Evolutionary conservation across 148 eudicot species (phyloP).

Genomic region (Chenopodium suecicum): DNA sequence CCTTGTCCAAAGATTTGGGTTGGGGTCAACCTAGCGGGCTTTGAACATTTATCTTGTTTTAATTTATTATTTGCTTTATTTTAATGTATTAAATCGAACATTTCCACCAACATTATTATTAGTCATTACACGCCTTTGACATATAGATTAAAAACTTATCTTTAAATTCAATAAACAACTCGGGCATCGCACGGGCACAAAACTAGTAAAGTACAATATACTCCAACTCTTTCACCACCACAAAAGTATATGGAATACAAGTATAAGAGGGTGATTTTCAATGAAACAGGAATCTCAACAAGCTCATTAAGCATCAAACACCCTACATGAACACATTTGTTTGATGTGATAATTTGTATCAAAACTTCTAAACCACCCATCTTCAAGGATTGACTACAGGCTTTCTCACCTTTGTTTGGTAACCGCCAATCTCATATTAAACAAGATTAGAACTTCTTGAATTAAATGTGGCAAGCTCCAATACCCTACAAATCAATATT

Average conservation of each 20-base stretch:
- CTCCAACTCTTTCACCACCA: too few relatives aligned
- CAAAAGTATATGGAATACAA: background rate
- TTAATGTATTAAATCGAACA: too few relatives aligned
- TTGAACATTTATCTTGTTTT: too few relatives aligned
- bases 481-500: background rate
- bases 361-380: background rate
- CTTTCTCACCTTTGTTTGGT: background rate
- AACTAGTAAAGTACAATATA: too few relatives aligned
- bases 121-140: too few relatives aligned
- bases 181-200: too few relatives aligned
- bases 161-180: too few relatives aligned
- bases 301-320: background rate
- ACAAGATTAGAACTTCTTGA: conserved; percentile 6
- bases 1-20: too few relatives aligned
- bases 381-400: background rate
- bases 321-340: background rate
- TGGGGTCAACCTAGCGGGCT: too few relatives aligned
- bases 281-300: background rate
- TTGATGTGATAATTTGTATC: background rate
- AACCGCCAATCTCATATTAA: background rate
- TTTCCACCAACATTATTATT: too few relatives aligned
- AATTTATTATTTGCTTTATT: too few relatives aligned
- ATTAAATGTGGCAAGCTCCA: background rate
- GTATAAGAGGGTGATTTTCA: background rate
- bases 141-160: too few relatives aligned